A percentile compares a stretch with the other conserved stretches of the same genome.
These are phyloP conservation scores for Olyra latifolia DNA, from an alignment of 176 grass and related monocot genomes.

Conservation along the genomic window DNA sequence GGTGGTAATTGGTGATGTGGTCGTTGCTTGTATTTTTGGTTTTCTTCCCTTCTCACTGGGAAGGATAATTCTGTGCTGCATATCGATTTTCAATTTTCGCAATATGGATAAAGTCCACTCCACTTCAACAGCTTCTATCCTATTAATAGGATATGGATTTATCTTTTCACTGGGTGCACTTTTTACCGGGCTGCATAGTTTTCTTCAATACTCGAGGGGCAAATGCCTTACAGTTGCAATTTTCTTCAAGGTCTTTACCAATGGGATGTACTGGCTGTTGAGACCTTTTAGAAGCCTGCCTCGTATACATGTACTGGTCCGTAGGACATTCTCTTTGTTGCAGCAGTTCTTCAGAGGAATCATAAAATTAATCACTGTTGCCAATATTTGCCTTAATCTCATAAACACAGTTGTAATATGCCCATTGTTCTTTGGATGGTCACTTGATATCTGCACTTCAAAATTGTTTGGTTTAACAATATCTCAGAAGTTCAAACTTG, in stretches of 20 bases:
- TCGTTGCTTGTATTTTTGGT: slow-evolving; percentile 20
- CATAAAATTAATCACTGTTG: slow-evolving; percentile 2
- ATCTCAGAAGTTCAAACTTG: slow-evolving; percentile 23
- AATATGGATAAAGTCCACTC: not conserved
- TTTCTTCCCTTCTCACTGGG: slow-evolving; percentile 42
- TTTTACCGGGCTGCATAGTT: slow-evolving; percentile 18
- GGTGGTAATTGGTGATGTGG: slow-evolving; percentile 28
- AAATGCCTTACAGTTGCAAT: slow-evolving; percentile 8
- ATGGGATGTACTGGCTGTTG: slow-evolving; percentile 8
- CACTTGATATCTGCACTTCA: slow-evolving; percentile 36
- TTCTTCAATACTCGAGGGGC: slow-evolving; percentile 11
- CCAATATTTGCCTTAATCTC: slow-evolving; percentile 37
- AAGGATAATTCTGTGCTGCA: slow-evolving; percentile 20
- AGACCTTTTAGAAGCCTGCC: slow-evolving; percentile 19
- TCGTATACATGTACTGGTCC: slow-evolving; percentile 31
- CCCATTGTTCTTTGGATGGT: slow-evolving; percentile 39
- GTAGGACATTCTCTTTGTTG: slow-evolving; percentile 1
- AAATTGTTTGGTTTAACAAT: slow-evolving; percentile 34
- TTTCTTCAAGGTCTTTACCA: not conserved
- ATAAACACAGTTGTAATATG: slow-evolving; percentile 10
- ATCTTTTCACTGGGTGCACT: not conserved
- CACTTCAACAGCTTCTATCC: slow-evolving; percentile 14
- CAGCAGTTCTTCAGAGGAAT: slow-evolving; percentile 21
- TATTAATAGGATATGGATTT: slow-evolving; percentile 31
- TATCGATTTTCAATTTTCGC: slow-evolving; percentile 1